A percentile compares a stretch with the other conserved stretches of the same genome.
These are phyloP conservation scores for Rhizopus arrhizus DNA, from an alignment of 371 early-diverging fungal species.

Conservation along the genomic window DNA sequence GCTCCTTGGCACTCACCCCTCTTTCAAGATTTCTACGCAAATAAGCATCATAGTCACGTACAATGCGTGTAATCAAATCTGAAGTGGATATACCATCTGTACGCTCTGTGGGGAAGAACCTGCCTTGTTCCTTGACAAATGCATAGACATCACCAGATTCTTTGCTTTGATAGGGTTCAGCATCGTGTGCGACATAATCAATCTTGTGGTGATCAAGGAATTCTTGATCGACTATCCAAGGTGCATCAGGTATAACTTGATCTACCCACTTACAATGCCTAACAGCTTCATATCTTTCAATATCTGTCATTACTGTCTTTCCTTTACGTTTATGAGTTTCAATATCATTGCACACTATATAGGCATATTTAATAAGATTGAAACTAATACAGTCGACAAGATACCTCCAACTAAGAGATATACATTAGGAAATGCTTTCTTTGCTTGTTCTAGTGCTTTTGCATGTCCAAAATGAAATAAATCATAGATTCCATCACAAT, in stretches of 20 bases:
- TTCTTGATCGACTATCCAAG: slow-evolving; percentile 89
- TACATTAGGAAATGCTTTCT: slow-evolving; percentile 86
- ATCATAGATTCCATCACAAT: slow-evolving; percentile 95
- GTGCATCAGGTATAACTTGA: slow-evolving; percentile 87
- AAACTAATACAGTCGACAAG: no score
- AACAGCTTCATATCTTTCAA: slow-evolving; percentile 88
- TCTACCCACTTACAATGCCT: slow-evolving; percentile 97
- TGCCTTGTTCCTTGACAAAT: slow-evolving; percentile 86
- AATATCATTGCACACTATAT: slow-evolving; percentile 77
- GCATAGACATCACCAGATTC: slow-evolving; percentile 93
- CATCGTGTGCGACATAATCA: slow-evolving; percentile 98
- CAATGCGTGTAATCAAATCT: slow-evolving; percentile 94
- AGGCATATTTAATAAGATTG: not conserved
- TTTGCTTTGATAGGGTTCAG: slow-evolving; percentile 84
- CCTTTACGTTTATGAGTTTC: slow-evolving; percentile 90
- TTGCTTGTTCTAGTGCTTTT: slow-evolving; percentile 92
- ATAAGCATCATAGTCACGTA: slow-evolving; percentile 94
- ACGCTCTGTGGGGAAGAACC: slow-evolving; percentile 89
- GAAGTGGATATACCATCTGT: slow-evolving; percentile 96
- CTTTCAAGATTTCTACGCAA: slow-evolving; percentile 90
- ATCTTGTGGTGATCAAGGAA: slow-evolving; percentile 89
- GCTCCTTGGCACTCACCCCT: slow-evolving; percentile 89
- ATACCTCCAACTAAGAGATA: slow-evolving; percentile 86
- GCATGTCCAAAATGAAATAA: slow-evolving; percentile 96
- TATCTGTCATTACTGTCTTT: slow-evolving; percentile 87